Base-by-base conservation (phyloP, 2,329 filamentous ascomycete species). In the Nemania diffusa region DNA sequence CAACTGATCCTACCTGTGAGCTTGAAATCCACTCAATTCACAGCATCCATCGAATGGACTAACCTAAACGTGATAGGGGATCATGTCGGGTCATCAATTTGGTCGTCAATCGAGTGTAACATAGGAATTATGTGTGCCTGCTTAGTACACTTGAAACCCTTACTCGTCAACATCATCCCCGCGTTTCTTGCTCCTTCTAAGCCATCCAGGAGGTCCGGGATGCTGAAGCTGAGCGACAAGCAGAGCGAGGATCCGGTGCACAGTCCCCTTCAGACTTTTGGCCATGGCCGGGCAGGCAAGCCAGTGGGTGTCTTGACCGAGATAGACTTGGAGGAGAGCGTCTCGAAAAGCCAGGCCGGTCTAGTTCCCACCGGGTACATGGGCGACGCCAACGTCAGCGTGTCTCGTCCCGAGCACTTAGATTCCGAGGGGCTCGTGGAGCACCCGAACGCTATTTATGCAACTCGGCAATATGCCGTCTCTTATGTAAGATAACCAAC, bases 81-180 rank as follows among this genome's bases (percentile, higher is more conserved):
- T n/a, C 52, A 63, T n/a, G 20, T 57, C 3, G 52, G 52, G 44
- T 57, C 60, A 5, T 50, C 60, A 7, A 63, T 57, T 26, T 57
- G 52, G 53, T 57, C 60, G n/a, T 57, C 53, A 13, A 63, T 63
- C 20, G 60, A 63, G 32, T 63, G 60, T n/a, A 63, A 51, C 7
- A 17, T 63, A 22, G 60, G 52, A 17, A 57, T 63, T 15, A 42
- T 63, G 20, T 63, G 60, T 32, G 60, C 60, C 26, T 57, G 60
- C 24, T 20, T 63, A 6, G 63, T 60, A 5, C 57, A 60, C 42
- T n/a, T 56, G 22, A 65, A 65, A 24, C 63, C 48, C 2, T 17
- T 56, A n/a, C 24, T 59, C 27, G 20, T n/a, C 7, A 29, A 40
- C 5, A 29, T 57, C 11, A 17, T 24, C 56, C 75, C 85, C 22